Evolutionary conservation across 129 eudicot species (phyloP).

Genomic region (Centaurea solstitialis): DNA sequence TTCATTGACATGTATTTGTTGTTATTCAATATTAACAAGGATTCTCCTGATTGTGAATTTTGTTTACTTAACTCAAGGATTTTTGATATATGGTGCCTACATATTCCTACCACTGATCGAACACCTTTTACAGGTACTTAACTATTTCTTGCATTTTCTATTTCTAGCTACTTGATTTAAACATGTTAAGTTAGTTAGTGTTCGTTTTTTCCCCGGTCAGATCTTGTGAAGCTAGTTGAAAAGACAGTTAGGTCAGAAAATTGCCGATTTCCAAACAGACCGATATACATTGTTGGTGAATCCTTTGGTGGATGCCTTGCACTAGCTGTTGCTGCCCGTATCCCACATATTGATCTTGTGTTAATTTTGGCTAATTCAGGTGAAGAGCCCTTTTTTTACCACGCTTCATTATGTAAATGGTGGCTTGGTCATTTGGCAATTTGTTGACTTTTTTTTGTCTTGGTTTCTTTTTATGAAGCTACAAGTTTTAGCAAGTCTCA

Average conservation of each 20-base stretch:
- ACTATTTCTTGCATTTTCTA: not conserved
- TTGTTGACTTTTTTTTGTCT: not conserved
- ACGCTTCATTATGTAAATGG: not conserved
- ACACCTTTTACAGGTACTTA: constrained; percentile 56
- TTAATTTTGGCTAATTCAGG: constrained; percentile 81
- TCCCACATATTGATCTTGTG: constrained; percentile 68
- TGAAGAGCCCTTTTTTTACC: not conserved
- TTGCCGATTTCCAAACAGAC: constrained; percentile 42
- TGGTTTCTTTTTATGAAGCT: constrained; percentile 44
- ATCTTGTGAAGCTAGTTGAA: constrained; percentile 70
- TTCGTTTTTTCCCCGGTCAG: constrained; percentile 30
- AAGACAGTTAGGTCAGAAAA: constrained; percentile 51
- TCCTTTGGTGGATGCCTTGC: constrained; percentile 84
- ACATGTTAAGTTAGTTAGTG: not conserved
- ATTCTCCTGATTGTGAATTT: not conserved
- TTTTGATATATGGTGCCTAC: constrained; percentile 77
- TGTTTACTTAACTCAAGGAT: constrained; percentile 38
- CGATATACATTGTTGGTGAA: constrained; percentile 77
- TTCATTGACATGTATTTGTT: not conserved
- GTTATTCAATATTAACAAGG: not conserved
- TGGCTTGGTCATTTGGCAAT: not conserved
- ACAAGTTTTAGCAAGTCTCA: constrained; percentile 60
- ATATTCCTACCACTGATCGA: constrained; percentile 63
- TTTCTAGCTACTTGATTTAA: constrained; percentile 9
- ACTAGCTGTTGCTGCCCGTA: constrained; percentile 62